Evolutionary conservation across 192 early-diverging fungal species (phyloP).

Genomic region (Haplosporangium gracile): DNA sequence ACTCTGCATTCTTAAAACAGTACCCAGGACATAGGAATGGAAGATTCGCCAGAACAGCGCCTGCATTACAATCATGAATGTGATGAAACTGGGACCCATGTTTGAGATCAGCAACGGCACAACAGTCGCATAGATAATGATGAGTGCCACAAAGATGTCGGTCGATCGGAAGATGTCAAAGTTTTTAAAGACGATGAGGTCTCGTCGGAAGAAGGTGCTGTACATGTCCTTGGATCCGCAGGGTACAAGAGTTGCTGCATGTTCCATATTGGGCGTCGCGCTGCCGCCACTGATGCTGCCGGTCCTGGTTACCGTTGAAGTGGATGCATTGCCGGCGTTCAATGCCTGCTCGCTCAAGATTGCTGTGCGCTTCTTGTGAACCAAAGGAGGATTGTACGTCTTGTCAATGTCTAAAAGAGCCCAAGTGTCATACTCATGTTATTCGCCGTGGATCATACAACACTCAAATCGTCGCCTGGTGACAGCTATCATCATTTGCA

Average conservation of each 20-base stretch:
- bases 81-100: slow-evolving; percentile 48
- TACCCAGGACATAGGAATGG: slow-evolving; percentile 85
- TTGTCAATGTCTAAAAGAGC: slow-evolving; percentile 67
- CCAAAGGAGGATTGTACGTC: slow-evolving; percentile 66
- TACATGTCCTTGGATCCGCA: slow-evolving; percentile 56
- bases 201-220: slow-evolving; percentile 78
- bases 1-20: slow-evolving; percentile 83
- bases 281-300: not conserved
- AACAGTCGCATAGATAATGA: slow-evolving; percentile 80
- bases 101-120: slow-evolving; percentile 69
- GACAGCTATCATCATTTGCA: not conserved
- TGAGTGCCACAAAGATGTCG: slow-evolving; percentile 82
- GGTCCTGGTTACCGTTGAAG: not conserved
- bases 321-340: not conserved
- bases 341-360: slow-evolving; percentile 31
- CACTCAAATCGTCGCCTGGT: not conserved
- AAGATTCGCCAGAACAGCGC: slow-evolving; percentile 91
- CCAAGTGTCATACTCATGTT: not conserved
- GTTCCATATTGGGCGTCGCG: not conserved
- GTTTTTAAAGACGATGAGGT: slow-evolving; percentile 91
- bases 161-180: slow-evolving; percentile 90
- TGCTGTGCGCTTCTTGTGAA: slow-evolving; percentile 38
- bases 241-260: slow-evolving; percentile 24
- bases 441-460: not conserved
- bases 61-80: slow-evolving; percentile 71